Conservation (phyloP, 2,329 filamentous ascomycete species). For the Monascus ruber region DNA sequence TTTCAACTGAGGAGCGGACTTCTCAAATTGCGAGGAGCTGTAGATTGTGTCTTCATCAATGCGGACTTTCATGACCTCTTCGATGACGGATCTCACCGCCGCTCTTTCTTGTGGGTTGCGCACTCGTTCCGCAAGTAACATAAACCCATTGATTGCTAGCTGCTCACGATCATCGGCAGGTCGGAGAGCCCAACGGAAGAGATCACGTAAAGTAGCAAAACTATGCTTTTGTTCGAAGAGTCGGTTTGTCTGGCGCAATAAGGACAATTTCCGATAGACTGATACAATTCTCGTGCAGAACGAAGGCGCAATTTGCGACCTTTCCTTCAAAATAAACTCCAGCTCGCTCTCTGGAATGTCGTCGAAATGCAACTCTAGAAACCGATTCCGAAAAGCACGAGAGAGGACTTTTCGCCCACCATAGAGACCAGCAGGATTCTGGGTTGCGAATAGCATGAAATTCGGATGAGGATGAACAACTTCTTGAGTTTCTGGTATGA, state of each 20-base stretch:
- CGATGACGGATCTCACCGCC: constrained; percentile 78
- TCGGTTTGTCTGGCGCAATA: constrained; percentile 76
- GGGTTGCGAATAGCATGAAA: constrained; percentile 96
- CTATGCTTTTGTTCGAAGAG: constrained; percentile 96
- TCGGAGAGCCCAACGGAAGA: constrained; percentile 89
- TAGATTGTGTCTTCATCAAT: constrained; percentile 69
- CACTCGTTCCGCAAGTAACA: constrained; percentile 90
- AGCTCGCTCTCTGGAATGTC: constrained; percentile 94
- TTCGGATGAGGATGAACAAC: constrained; percentile 82
- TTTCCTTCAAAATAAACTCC: constrained; percentile 77
- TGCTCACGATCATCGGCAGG: constrained; percentile 77
- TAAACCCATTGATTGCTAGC: constrained; percentile 84
- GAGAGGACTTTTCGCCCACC: constrained; percentile 89
- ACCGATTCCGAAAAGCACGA: constrained; percentile 89
- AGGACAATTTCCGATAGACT: constrained; percentile 86
- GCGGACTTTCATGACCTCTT: constrained; percentile 76
- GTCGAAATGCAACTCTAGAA: constrained; percentile 93
- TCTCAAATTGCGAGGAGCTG: constrained; percentile 45
- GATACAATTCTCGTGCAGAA: constrained; percentile 85
- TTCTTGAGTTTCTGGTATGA: constrained; percentile 95
- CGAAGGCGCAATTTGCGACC: constrained; percentile 79
- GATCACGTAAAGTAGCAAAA: constrained; percentile 88
- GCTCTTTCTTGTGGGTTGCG: constrained; percentile 77
- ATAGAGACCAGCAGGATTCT: constrained; percentile 92
- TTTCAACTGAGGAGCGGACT: constrained; percentile 38